Evolutionary conservation across 2,329 filamentous ascomycete genomes (phyloP).

Genomic region (Phialemonium atrogriseum): DNA sequence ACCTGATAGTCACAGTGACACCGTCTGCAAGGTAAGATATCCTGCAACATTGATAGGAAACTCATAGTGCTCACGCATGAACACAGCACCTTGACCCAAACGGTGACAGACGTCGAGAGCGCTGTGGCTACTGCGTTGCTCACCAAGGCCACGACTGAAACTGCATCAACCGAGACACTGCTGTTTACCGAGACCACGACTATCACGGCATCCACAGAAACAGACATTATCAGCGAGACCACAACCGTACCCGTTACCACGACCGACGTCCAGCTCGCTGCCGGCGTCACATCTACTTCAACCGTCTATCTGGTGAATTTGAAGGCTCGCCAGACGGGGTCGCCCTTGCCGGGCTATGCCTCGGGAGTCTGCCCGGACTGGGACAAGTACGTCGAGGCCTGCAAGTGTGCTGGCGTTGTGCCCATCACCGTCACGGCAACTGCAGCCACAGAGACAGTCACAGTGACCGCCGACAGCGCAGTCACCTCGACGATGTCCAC

Average conservation of each 20-base stretch:
- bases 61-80: not conserved
- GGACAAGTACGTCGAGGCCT: conserved; percentile 6
- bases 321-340: not conserved
- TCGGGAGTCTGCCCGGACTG: conserved; percentile 4
- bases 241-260: conserved; percentile 4
- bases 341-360: conserved; percentile 4
- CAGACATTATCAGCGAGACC: conserved; percentile 1
- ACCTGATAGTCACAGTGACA: conserved; percentile 7
- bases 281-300: not conserved
- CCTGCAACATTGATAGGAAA: not conserved
- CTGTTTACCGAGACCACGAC: conserved; percentile 3
- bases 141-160: conserved; percentile 3
- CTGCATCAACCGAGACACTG: conserved; percentile 3
- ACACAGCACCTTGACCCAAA: conserved; percentile 5
- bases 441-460: conserved; percentile 3
- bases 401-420: conserved; percentile 5
- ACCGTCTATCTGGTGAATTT: not conserved
- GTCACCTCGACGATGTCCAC: conserved; percentile 2
- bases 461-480: conserved; percentile 1
- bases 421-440: conserved; percentile 3
- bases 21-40: conserved; percentile 1
- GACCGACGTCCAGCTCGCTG: conserved; percentile 1
- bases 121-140: conserved; percentile 5
- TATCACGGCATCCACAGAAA: conserved; percentile 2
- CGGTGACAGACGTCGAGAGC: conserved; percentile 4